Base-by-base conservation (phyloP, 805 yeast species). In the Kodamaea hsintzibuensis region DNA sequence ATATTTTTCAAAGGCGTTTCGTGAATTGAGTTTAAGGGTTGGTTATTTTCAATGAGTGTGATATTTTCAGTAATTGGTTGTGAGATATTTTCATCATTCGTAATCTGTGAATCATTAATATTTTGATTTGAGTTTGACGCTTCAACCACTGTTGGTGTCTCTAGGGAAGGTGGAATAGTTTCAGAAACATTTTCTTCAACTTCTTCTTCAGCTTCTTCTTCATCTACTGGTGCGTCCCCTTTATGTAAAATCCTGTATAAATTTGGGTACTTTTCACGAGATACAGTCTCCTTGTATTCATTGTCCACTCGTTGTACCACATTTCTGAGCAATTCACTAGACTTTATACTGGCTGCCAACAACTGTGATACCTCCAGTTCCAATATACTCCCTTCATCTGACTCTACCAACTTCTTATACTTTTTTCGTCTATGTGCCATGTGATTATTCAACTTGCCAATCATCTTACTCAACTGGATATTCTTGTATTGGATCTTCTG, bases 401-500 rank as follows among this genome's bases (percentile, higher is more conserved):
- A 49, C 10, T 38, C 48, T 33, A 16, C 49, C 50, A 50, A 18
- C 49, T 45, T 48, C 52, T 48, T 50, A 27, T 42, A 47, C 51
- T 50, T 50, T 25, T 44, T 47, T 27, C 44, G 33, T 37, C 39
- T 35, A 19, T 27, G 42, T 5, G 37, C 43, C 30, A 42, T 47
- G 39, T 48, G 49, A 44, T 58, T 61, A 38, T 60, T 63, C 42
- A 66, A 57, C 35, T 52, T 57, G 50, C 55, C 62, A 14, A 69
- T 63, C 42, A 63, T 56, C 55, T 73, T 73, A 16, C 72, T 70
- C 12, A 74, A 65, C 39, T 63, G 65, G 22, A 74, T 70, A 58
- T 76, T 76, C 52, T 72, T 72, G 55, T 65, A 66, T 59, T 76
- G 80, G 42, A 76, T 67, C 54, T 65, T 66, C 60, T 75, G 79